Base-by-base conservation (phyloP, 108 stramenopile genomes). In the Thalassiosira profunda region DNA sequence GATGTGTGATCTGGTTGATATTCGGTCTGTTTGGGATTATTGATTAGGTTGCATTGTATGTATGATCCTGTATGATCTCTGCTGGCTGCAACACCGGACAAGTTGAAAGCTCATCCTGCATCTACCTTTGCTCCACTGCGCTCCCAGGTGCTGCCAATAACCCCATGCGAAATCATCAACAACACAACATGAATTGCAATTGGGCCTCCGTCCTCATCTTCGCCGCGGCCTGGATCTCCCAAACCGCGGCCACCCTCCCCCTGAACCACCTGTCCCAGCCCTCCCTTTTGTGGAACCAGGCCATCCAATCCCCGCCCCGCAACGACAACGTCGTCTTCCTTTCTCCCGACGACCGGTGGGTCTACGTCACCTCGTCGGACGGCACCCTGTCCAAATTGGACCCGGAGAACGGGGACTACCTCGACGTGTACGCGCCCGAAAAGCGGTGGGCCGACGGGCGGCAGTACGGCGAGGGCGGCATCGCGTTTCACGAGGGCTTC, bases 321-420 rank as follows among this genome's bases (percentile, higher is more conserved):
- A 25, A 51, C n/a, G 30, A 51, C 20, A 51, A 51, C 30, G 49
- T 18, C 17, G 15, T 51, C 25, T 2, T 14, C 3, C 12, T 51
- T 14, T 51, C 49, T n/a, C 49, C 49, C 4, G 49, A 51, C 15
- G 30, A 51, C 0, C 8, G 30, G 4, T 51, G 49, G 49, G 3
- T 51, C 12, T 51, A 51, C 20, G 25, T 51, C 0, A 51, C 49
- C 1, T 18, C 17, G 4, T n/a, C n/a, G 4, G n/a, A 4, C 1
- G 49, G 49, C 2, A 51, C 49, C 26, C 30, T 51, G 49, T 31
- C 30, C 30, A 51, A 51, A 51, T 51, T 51, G 6, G 30, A 51
- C 11, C 49, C 49, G 14, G 6, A 3, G 0, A 51, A 51, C 30
- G 49, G 49, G 30, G 14, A 21, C 12, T 51, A 31, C 30, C 30